Conservation (phyloP, 352 stramenopile genomes). For the Pythium vanterpoolii region DNA sequence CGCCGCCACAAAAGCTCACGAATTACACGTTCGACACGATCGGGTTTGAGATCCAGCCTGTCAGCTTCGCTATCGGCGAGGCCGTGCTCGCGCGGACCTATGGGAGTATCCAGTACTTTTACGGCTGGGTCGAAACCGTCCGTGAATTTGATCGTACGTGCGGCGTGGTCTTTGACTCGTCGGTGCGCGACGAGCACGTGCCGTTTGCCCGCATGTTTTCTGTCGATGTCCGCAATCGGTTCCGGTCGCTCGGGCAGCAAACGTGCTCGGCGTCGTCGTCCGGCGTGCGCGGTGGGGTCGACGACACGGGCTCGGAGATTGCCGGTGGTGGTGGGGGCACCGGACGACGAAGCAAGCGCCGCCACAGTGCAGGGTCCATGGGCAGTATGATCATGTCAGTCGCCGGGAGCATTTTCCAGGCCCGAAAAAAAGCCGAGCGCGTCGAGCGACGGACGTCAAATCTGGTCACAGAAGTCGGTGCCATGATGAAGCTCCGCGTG, state of each 20-base stretch:
- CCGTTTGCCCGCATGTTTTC: conserved; percentile 73
- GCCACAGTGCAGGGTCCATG: conserved; percentile 52
- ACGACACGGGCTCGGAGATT: conserved; percentile 22
- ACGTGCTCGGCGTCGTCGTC: conserved; percentile 38
- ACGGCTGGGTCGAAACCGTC: conserved; percentile 51
- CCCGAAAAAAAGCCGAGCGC: conserved; percentile 29
- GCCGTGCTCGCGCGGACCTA: conserved; percentile 58
- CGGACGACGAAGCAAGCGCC: conserved; percentile 7
- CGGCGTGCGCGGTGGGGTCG: conserved; percentile 14
- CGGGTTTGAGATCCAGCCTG: conserved; percentile 60
- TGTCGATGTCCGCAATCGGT: conserved; percentile 44
- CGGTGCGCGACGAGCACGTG: conserved; percentile 52
- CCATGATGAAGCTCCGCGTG: conserved; percentile 9
- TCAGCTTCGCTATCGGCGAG: conserved; percentile 53
- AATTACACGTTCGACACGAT: conserved; percentile 80
- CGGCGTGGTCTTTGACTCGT: conserved; percentile 68
- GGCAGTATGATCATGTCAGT: conserved; percentile 63
- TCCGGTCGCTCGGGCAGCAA: conserved; percentile 33
- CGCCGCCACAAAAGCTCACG: conserved; percentile 58
- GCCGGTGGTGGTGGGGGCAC: background rate
- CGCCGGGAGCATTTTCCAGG: conserved; percentile 43
- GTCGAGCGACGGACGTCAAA: conserved; percentile 38
- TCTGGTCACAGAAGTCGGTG: conserved; percentile 24
- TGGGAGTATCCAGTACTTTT: conserved; percentile 54
- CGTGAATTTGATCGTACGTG: conserved; percentile 57